Evolutionary conservation across 768 basidiomycete genomes (phyloP), one percentile per base, ranked within the genome.

Genomic region (Tubosaeta sp.): DNA sequence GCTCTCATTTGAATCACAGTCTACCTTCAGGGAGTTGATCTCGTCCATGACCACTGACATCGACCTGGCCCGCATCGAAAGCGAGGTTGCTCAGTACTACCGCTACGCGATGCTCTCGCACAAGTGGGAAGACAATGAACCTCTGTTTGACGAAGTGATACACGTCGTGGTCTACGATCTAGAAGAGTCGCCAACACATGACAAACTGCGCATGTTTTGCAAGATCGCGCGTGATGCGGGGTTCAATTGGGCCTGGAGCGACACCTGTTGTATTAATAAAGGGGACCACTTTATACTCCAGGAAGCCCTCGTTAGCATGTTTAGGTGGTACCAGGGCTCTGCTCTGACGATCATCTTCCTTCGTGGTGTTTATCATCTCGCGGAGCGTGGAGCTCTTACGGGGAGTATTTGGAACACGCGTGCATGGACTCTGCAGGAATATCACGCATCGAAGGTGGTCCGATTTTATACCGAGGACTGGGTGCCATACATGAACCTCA

Each of bases 261-360:
- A 55, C 13, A 52, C 49, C 0, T 55, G 50, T 13, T 55, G 50
- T 27, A 55, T 55, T 6, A 38, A 55, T 24, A 55, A 52, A 22
- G 16, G 8, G 1, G 36, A 51, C 11, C 38, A 21, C 22, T 11
- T 19, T 3, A 24, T 52, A 2, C 50, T 52, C 0, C 54, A 55
- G 11, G 45, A 52, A 22, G 45, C 53, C 11, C 8, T 57, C 1
- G 18, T 44, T 3, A 18, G 35, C 21, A 48, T 57, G 56, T 57
- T 57, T 32, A 39, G 38, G 31, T 55, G 53, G 56, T 54, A 54
- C 19, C 24, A 25, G 16, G 29, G 49, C 8, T 54, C 48, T 4
- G 16, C 44, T 3, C 3, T 50, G 22, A 56, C 52, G 5, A 7
- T 54, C 12, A 29, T 54, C 11, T 47, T 44, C 25, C 46, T 54